Conservation (phyloP, 2,329 filamentous ascomycete species). For the Paecilomyces fulvus region DNA sequence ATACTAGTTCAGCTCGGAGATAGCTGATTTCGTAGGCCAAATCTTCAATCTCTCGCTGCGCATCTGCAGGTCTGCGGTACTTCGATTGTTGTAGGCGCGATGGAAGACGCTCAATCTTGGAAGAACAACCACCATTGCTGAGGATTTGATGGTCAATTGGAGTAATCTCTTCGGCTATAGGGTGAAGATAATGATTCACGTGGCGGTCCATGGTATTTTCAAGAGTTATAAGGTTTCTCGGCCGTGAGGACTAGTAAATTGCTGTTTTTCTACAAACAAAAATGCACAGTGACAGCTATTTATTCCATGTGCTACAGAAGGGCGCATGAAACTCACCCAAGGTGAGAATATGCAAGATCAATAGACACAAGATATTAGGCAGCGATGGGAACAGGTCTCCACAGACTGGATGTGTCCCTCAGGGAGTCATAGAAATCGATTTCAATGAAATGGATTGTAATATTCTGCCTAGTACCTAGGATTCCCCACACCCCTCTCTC, state of each 20-base stretch:
- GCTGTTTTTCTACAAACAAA: background rate
- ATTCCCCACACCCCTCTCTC: too few species aligned
- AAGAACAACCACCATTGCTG: background rate
- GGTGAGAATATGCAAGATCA: too few species aligned
- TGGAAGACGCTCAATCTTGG: background rate
- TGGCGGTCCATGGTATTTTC: background rate
- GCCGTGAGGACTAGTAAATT: background rate
- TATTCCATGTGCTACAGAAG: too few species aligned
- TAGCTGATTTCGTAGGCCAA: conserved; percentile 3
- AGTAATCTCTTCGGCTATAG: background rate
- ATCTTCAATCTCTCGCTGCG: background rate
- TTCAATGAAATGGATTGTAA: background rate
- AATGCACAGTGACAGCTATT: background rate
- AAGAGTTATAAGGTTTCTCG: background rate
- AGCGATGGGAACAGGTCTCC: background rate
- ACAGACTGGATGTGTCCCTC: background rate
- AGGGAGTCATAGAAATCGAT: background rate
- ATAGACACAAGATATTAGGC: background rate
- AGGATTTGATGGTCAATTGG: conserved; percentile 1
- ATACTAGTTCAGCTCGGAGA: conserved; percentile 1
- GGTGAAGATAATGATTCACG: background rate
- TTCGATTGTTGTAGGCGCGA: conserved; percentile 2
- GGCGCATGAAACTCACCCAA: too few species aligned
- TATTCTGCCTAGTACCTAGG: background rate
- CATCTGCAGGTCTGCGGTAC: background rate